A percentile compares a stretch with the other conserved stretches of the same genome.
phyloP scores from a whole-genome alignment of 192 early-diverging fungal genomes.

The Powellomyces hirtus region DNA sequence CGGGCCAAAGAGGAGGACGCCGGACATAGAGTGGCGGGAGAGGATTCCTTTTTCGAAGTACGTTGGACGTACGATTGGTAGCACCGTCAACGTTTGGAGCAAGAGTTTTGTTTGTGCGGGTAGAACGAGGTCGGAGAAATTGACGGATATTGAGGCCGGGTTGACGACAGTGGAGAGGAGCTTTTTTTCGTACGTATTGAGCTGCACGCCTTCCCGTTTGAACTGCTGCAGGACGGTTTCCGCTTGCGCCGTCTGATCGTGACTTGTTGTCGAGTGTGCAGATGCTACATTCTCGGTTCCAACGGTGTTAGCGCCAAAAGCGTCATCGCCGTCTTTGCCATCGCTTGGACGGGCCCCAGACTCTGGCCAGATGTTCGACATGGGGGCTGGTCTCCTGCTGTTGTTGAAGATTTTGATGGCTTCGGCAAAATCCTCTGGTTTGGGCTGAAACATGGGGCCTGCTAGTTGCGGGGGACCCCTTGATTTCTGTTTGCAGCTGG shows the following conservation, averaged over 20 bases:
- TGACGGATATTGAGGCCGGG: constrained; percentile 57
- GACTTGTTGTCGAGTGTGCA: background rate
- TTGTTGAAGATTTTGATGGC: background rate
- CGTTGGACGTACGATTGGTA: constrained; percentile 47
- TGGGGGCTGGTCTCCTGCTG: background rate
- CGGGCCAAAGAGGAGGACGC: constrained; percentile 61
- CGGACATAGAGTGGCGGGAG: constrained; percentile 52
- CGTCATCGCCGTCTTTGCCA: background rate
- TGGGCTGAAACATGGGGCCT: background rate
- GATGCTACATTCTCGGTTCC: too few relatives aligned
- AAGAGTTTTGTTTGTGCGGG: constrained; percentile 76
- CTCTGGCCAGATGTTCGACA: background rate
- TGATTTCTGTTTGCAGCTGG: too few relatives aligned
- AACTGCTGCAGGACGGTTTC: constrained; percentile 15
- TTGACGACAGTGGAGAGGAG: constrained; percentile 78
- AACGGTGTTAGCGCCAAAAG: background rate
- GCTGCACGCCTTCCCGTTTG: constrained; percentile 25
- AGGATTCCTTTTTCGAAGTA: constrained; percentile 58
- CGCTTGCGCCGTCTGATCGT: background rate
- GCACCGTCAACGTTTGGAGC: constrained; percentile 69
- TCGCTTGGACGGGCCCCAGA: background rate
- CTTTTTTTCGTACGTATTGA: constrained; percentile 69
- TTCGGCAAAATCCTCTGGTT: constrained; percentile 13
- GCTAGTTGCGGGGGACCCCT: background rate
- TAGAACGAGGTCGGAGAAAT: constrained; percentile 73